These are phyloP conservation scores for Sicyos baderoa DNA, from an alignment of 306 rosid species.

Conservation along the genomic window DNA sequence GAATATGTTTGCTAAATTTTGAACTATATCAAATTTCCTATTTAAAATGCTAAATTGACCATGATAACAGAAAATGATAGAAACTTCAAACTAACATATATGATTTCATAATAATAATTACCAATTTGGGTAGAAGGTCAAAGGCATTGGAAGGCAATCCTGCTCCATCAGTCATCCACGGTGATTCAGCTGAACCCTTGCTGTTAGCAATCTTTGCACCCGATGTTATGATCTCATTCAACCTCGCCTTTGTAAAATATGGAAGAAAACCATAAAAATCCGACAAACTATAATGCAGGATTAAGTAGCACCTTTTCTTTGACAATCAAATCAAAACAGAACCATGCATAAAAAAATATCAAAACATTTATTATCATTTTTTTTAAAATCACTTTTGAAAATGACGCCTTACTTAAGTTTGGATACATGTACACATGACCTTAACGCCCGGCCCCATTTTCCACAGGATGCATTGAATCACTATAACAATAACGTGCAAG, in stretches of 20 bases:
- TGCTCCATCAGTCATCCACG: conserved; percentile 85
- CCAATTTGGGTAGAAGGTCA: conserved; percentile 75
- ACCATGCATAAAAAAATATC: conserved; percentile 3
- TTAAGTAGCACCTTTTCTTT: conserved; percentile 9
- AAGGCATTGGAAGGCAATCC: conserved; percentile 78
- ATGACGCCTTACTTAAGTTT: not conserved
- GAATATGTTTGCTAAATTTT: no score
- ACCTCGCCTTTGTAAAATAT: conserved; percentile 47
- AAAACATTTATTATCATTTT: not conserved
- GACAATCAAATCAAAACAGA: not conserved
- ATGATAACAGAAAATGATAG: conserved; percentile 7
- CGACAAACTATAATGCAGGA: not conserved
- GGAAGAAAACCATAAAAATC: conserved; percentile 16
- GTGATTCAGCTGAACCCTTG: conserved; percentile 43
- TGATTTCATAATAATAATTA: conserved; percentile 30
- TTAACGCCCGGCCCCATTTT: not conserved
- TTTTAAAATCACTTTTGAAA: not conserved
- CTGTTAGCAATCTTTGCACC: conserved; percentile 32
- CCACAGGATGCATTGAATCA: not conserved
- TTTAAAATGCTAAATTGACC: not conserved
- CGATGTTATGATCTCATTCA: conserved; percentile 65
- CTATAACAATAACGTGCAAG: not conserved
- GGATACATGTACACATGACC: not conserved
- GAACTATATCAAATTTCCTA: no score
- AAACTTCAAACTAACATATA: not conserved